Evolutionary conservation across 805 yeast genomes (phyloP).

Genomic region (Priceomyces castillae): DNA sequence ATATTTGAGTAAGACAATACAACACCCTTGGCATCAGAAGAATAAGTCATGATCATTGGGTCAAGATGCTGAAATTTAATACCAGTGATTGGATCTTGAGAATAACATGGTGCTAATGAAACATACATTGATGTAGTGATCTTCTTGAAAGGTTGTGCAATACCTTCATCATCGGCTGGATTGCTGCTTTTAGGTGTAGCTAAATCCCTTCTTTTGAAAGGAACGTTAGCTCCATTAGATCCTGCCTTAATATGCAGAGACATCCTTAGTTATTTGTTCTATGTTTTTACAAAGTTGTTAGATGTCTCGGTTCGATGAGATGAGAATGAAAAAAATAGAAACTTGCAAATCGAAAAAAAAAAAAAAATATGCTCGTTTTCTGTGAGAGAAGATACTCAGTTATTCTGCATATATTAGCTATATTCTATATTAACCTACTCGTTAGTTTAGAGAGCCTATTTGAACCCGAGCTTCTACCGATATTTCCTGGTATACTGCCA

Average conservation of each 20-base stretch:
- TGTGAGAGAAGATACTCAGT: background rate
- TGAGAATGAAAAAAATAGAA: conserved; percentile 1
- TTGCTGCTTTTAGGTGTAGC: conserved; percentile 32
- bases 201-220: conserved; percentile 16
- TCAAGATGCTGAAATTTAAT: conserved; percentile 85
- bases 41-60: conserved; percentile 82
- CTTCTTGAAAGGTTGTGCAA: conserved; percentile 67
- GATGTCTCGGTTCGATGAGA: conserved; percentile 6
- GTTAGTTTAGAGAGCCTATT: conserved; percentile 20
- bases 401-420: background rate
- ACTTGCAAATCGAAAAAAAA: background rate
- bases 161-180: conserved; percentile 40
- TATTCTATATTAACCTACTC: conserved; percentile 15
- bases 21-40: conserved; percentile 71
- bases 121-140: conserved; percentile 66
- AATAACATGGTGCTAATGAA: conserved; percentile 82
- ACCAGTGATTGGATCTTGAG: conserved; percentile 70
- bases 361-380: background rate
- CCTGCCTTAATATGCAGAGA: conserved; percentile 2
- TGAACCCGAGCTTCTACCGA: background rate
- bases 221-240: background rate
- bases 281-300: background rate
- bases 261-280: background rate
- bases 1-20: conserved; percentile 77
- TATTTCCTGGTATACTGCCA: background rate